Base-by-base conservation (phyloP, 352 stramenopile species). In the Pythium insidiosum region DNA sequence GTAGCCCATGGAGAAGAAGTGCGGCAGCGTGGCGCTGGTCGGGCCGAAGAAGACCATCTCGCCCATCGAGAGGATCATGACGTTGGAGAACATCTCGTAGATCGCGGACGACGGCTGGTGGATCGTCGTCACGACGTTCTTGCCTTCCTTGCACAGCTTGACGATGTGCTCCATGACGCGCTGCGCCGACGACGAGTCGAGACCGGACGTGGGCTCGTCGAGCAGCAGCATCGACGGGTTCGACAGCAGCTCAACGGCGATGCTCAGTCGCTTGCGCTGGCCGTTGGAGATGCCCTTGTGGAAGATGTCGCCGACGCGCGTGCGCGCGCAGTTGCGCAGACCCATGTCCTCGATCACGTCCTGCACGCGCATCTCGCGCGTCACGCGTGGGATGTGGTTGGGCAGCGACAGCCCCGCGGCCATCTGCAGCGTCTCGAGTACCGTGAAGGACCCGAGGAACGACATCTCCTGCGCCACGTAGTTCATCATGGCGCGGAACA, bases 211-310 rank as follows among this genome's bases (percentile, higher is more conserved):
- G n/a, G n/a, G n/a, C n/a, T n/a, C n/a, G n/a, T n/a, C n/a, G n/a
- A n/a, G n/a, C 93, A 0, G 91, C 26, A 99, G 52, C 24, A 98
- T 63, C n/a, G 92, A 88, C 38, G 95, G 95, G 47, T 97, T 95
- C 0, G 87, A 81, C 0, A 97, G 79, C 26, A 98, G 59, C 63
- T 98, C 91, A 13, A 96, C 61, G 4, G 77, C 95, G 49, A 98
- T 97, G 1, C 84, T 88, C 13, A 98, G 69, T 15, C 93, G 60
- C 54, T 97, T 97, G 33, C 79, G 76, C 56, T 98, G 67, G 69
- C 87, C 68, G 69, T 87, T 65, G 0, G n/a, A n/a, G n/a, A n/a
- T n/a, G n/a, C n/a, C n/a, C n/a, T n/a, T n/a, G n/a, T n/a, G n/a
- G n/a, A n/a, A 94, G 3, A 94, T 52, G 52, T 91, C 83, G 12